Conservation (phyloP, 495 filamentous ascomycete species). For the Talaromyces thailandensis region DNA sequence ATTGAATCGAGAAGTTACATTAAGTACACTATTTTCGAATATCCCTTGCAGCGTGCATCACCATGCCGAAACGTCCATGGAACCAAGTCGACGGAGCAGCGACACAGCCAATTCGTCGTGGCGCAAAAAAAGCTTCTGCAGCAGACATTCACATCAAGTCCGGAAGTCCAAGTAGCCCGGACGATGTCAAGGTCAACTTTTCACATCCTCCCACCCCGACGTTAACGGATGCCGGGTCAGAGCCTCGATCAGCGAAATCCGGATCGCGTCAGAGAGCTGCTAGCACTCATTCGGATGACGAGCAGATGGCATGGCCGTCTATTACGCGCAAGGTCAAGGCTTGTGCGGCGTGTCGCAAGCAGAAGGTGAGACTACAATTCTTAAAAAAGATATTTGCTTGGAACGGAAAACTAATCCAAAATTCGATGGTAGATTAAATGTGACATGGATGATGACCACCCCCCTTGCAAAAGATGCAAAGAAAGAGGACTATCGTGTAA, state of each 20-base stretch:
- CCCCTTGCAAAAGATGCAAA: conserved; percentile 30
- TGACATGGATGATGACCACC: conserved; percentile 26
- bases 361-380: conserved; percentile 16
- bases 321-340: conserved; percentile 38
- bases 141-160: neutral
- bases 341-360: conserved; percentile 35
- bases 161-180: conserved; percentile 4
- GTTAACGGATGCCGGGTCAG: conserved; percentile 1
- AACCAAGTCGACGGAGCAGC: conserved; percentile 6
- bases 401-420: conserved; percentile 5
- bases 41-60: neutral
- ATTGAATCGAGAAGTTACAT: neutral
- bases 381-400: neutral
- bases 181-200: neutral
- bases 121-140: neutral
- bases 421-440: conserved; percentile 29
- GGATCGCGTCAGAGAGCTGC: neutral
- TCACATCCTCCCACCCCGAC: conserved; percentile 7
- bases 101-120: conserved; percentile 1
- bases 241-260: conserved; percentile 1
- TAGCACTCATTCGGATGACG: conserved; percentile 5
- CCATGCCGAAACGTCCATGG: conserved; percentile 7
- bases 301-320: conserved; percentile 14
- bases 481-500: conserved; percentile 31
- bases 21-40: neutral